These are phyloP conservation scores for Fusarium continuum DNA, from an alignment of 2,329 filamentous ascomycete genomes.

Conservation along the genomic window DNA sequence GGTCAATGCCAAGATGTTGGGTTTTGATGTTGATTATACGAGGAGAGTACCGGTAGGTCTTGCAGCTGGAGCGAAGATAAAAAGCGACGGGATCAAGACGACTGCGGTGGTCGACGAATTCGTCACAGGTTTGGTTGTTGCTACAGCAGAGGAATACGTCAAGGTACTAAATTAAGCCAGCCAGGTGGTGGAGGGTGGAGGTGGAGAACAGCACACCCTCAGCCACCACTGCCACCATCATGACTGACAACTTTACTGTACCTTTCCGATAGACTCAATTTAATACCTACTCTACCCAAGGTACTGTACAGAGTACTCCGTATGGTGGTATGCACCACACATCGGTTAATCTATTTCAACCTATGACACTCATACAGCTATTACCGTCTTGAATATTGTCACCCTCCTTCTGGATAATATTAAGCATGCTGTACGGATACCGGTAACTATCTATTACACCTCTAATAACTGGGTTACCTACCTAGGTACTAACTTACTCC, in stretches of 20 bases:
- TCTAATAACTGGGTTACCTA: neutral
- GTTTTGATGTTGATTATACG: slow-evolving; percentile 9
- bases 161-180: too few species aligned
- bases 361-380: neutral
- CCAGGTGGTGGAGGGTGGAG: slow-evolving; percentile 5
- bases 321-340: slow-evolving; percentile 6
- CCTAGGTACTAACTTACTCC: slow-evolving; percentile 3
- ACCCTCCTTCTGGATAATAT: slow-evolving; percentile 1
- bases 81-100: neutral
- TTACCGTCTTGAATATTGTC: slow-evolving; percentile 6
- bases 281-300: neutral
- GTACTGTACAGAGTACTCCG: neutral
- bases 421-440: neutral
- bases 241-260: too few species aligned
- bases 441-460: too few species aligned
- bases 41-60: neutral
- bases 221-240: slow-evolving; percentile 12
- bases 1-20: slow-evolving; percentile 14
- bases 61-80: neutral
- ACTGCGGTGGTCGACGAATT: slow-evolving; percentile 11
- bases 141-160: neutral
- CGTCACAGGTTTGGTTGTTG: slow-evolving; percentile 2
- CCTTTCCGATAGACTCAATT: neutral
- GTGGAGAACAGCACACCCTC: neutral
- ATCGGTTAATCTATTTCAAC: neutral